Evolutionary conservation across 305 asterid genomes (phyloP), one percentile per base, ranked within the genome.

Genomic region (Fraxinus angustifolia): DNA sequence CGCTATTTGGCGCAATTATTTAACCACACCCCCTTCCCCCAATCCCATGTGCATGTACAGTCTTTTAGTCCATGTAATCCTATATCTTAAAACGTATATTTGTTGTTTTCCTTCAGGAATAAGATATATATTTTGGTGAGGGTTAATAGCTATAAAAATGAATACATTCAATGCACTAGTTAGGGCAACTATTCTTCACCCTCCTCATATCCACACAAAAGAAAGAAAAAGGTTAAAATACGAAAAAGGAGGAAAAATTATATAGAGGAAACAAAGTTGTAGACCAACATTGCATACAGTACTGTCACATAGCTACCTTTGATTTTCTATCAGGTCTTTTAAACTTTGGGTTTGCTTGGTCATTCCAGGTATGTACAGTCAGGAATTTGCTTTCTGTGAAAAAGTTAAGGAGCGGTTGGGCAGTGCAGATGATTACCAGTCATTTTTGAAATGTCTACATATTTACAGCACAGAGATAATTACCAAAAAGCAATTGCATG

Each of bases 401-500:
- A 92, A 92, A 85, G 99, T 96, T 73, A 96, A 94, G 88, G 99
- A 94, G 89, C 91, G 94, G 84, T 86, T 96, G 80, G 87, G 80
- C 76, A 92, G 91, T 87, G 91, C 97, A 53, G 97, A 91, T 73
- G 98, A 92, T 86, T 96, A 94, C 90, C 98, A 96, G 88, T 98
- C 93, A 78, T 96, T 96, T 84, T 90, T 96, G 88, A 96, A 96
- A 85, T 96, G 98, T 85, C 98, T 96, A 85, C 93, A 94, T 90
- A 91, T 96, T 81, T 96, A 91, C 90, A 96, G 98, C 86, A 90
- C 96, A 82, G 99, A 96, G 88, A 94, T 93, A 86, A 96, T 96
- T 79, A 94, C 97, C 21, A 94, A 94, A 85, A 90, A 93, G 83
- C 98, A 96, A 80, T 85, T 96, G 78, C 94, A 87, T 87, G 86